These are phyloP conservation scores for Pyrenophora teres DNA, from an alignment of 2,329 filamentous ascomycete species.

Conservation along the genomic window DNA sequence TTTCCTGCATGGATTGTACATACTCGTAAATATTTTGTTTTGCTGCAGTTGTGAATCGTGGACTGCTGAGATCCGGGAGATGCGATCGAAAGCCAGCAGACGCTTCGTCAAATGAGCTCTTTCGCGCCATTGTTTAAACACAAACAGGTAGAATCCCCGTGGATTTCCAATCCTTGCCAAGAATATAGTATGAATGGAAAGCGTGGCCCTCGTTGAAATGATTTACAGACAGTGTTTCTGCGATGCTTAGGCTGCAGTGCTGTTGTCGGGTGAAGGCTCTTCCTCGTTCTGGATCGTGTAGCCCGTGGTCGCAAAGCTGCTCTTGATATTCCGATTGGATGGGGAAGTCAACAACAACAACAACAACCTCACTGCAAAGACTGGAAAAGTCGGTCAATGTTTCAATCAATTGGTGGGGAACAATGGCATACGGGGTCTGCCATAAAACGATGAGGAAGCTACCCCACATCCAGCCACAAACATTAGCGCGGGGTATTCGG, in stretches of 20 bases:
- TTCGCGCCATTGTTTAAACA: conserved; percentile 19
- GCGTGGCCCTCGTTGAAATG: no score
- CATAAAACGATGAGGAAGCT: not conserved
- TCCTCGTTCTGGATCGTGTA: conserved; percentile 1
- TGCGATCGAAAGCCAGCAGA: conserved; percentile 59
- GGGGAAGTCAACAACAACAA: not conserved
- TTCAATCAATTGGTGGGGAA: not conserved
- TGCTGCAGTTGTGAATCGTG: conserved; percentile 67
- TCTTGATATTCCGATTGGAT: not conserved
- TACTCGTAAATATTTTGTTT: conserved; percentile 68
- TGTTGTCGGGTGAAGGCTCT: conserved; percentile 18
- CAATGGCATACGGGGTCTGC: not conserved
- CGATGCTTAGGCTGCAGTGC: not conserved
- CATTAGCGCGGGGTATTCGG: conserved; percentile 25
- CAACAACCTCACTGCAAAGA: not conserved
- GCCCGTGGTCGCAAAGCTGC: not conserved
- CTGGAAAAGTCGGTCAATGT: not conserved
- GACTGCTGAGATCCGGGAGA: conserved; percentile 64
- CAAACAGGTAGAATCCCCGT: no score
- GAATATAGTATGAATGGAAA: no score
- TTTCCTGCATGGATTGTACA: conserved; percentile 62
- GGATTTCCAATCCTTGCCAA: no score
- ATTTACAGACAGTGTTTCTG: no score
- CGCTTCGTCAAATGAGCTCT: conserved; percentile 32
- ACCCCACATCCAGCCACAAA: conserved; percentile 24